A percentile compares a stretch with the other conserved stretches of the same genome.
These are phyloP conservation scores for Podospora appendiculata DNA, from an alignment of 495 filamentous ascomycete species.

Conservation along the genomic window DNA sequence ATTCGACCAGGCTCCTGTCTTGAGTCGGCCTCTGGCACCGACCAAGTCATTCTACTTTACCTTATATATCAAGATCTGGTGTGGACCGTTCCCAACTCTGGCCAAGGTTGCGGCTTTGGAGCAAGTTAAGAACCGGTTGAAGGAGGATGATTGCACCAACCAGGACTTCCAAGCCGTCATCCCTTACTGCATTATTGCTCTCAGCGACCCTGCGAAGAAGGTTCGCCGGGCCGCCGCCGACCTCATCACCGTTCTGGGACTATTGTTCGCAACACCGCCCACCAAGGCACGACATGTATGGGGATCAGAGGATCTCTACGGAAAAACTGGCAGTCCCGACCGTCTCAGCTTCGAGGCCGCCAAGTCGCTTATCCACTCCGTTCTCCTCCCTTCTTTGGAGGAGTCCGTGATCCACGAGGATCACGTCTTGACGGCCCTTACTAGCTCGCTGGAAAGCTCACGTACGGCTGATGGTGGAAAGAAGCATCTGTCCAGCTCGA, in stretches of 20 bases:
- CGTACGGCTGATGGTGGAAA: conserved; percentile 31
- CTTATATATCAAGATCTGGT: conserved; percentile 71
- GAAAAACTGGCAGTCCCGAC: conserved; percentile 39
- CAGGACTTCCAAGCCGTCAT: conserved; percentile 69
- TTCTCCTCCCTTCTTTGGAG: conserved; percentile 65
- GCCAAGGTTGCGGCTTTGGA: conserved; percentile 62
- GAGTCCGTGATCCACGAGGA: conserved; percentile 71
- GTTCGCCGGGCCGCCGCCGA: conserved; percentile 69
- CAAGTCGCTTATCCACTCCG: conserved; percentile 51
- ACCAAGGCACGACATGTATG: conserved; percentile 13
- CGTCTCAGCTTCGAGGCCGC: conserved; percentile 54
- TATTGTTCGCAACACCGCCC: conserved; percentile 10
- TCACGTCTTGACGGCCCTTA: conserved; percentile 54
- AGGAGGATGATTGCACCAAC: conserved; percentile 34
- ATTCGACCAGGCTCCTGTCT: conserved; percentile 51
- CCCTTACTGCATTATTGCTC: conserved; percentile 65
- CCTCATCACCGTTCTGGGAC: conserved; percentile 43
- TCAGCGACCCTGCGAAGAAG: conserved; percentile 63
- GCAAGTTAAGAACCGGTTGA: conserved; percentile 46
- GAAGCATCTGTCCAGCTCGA: conserved; percentile 47
- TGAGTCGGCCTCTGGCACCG: conserved; percentile 47
- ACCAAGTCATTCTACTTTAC: conserved; percentile 61
- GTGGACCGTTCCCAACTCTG: conserved; percentile 56
- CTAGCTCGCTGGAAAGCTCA: conserved; percentile 44
- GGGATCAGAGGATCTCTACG: conserved; percentile 39